A percentile compares a stretch with the other conserved stretches of the same genome.
These are phyloP conservation scores for Fraxinus quadrangulata DNA, from an alignment of 257 asterid species.

Conservation along the genomic window DNA sequence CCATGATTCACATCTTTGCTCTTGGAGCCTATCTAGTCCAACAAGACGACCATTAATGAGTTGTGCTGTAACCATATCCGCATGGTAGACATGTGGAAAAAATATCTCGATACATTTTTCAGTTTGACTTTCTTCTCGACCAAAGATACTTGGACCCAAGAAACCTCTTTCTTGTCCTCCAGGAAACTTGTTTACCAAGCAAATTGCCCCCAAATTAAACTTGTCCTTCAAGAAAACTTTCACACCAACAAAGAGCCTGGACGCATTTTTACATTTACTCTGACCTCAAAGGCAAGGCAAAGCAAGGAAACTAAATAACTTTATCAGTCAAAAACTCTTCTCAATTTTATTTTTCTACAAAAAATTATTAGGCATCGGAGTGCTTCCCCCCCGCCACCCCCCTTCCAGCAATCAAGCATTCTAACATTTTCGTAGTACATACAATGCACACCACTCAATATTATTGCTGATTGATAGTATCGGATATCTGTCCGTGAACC, in stretches of 20 bases:
- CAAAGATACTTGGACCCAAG: background rate
- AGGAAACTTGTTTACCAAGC: background rate
- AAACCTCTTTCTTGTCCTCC: background rate
- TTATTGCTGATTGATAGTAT: background rate
- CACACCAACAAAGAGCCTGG: background rate
- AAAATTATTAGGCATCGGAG: background rate
- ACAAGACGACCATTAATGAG: background rate
- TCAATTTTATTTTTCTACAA: background rate
- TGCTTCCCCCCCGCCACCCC: background rate
- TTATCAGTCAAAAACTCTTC: background rate
- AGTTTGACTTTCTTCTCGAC: background rate
- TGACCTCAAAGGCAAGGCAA: background rate
- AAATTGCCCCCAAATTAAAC: background rate
- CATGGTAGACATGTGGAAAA: background rate
- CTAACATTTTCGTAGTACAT: background rate
- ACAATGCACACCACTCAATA: background rate
- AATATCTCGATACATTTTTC: background rate
- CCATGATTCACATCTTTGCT: background rate
- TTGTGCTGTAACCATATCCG: background rate
- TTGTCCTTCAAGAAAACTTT: background rate
- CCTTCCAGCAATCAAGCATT: background rate
- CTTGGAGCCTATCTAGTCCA: background rate
- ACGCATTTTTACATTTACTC: background rate
- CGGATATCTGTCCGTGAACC: background rate
- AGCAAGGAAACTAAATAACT: background rate